Conservation (phyloP, 768 basidiomycete species). For the Tulasnella sp. region DNA sequence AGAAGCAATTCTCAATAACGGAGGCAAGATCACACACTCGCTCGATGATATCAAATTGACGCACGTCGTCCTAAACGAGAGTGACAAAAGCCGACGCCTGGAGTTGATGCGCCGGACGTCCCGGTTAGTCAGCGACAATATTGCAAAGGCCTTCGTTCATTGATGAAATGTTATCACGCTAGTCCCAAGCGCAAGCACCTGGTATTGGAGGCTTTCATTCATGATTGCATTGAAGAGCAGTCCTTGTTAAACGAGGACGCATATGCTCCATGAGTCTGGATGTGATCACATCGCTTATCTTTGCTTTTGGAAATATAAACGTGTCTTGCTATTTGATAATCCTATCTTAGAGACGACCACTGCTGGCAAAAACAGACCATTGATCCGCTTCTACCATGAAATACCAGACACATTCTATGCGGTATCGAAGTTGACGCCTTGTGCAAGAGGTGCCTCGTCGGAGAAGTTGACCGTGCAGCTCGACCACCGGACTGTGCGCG, state of each 20-base stretch:
- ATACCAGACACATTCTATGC: background rate
- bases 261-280: slow-evolving; percentile 18
- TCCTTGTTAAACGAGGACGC: slow-evolving; percentile 77
- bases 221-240: slow-evolving; percentile 69
- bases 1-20: slow-evolving; percentile 47
- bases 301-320: no score
- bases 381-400: no score
- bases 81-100: slow-evolving; percentile 61
- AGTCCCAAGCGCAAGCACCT: slow-evolving; percentile 77
- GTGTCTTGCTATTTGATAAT: no score
- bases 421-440: slow-evolving; percentile 74
- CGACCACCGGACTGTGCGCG: slow-evolving; percentile 33
- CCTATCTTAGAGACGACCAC: no score
- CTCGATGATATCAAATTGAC: slow-evolving; percentile 72
- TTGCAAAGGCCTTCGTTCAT: background rate
- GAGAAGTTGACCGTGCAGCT: slow-evolving; percentile 91
- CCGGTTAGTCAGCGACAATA: slow-evolving; percentile 39
- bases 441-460: slow-evolving; percentile 78
- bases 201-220: slow-evolving; percentile 65
- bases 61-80: slow-evolving; percentile 76
- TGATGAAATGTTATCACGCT: background rate
- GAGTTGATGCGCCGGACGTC: slow-evolving; percentile 62
- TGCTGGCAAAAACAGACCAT: no score
- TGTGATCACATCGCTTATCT: no score
- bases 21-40: slow-evolving; percentile 53